Percentiles rank a stretch among this genome's conserved stretches.
phyloP scores from a whole-genome alignment of 164 flowering plant genomes.

The Sextonia rubra region DNA sequence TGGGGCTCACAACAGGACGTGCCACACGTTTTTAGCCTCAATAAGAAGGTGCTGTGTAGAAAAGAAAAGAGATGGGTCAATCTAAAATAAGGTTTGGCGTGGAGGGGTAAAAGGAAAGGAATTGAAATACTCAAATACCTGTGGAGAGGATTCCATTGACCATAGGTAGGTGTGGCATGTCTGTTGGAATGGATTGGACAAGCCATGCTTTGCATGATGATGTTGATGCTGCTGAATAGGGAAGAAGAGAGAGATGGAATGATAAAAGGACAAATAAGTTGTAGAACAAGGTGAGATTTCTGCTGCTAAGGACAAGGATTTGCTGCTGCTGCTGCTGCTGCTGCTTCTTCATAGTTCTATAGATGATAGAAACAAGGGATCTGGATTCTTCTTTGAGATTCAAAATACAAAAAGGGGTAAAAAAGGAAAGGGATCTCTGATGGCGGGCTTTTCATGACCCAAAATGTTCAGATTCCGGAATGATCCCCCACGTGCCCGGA shows the following conservation, averaged over 20 bases:
- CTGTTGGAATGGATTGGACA: conserved; percentile 87
- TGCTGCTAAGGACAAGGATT: neutral
- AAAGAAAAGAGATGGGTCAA: no score
- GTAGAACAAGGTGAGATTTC: neutral
- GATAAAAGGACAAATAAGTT: neutral
- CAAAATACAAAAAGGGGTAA: no score
- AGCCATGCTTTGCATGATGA: conserved; percentile 76
- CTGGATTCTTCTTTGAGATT: neutral
- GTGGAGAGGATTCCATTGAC: conserved; percentile 77
- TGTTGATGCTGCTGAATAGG: neutral
- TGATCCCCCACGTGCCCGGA: no score
- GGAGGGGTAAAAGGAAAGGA: neutral
- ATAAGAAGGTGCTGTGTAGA: no score
- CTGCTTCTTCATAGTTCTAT: neutral
- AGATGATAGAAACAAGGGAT: neutral
- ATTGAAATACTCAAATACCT: conserved; percentile 28
- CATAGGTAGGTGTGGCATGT: conserved; percentile 75
- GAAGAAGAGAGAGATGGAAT: neutral
- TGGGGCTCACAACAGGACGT: no score
- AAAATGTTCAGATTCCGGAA: no score
- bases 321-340: no score
- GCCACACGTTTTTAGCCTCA: no score
- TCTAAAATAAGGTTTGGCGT: no score
- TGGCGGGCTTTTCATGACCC: no score
- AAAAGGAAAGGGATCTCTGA: no score